Base-by-base conservation (phyloP, 345 rosid genomes). In the Gossypium herbaceum region DNA sequence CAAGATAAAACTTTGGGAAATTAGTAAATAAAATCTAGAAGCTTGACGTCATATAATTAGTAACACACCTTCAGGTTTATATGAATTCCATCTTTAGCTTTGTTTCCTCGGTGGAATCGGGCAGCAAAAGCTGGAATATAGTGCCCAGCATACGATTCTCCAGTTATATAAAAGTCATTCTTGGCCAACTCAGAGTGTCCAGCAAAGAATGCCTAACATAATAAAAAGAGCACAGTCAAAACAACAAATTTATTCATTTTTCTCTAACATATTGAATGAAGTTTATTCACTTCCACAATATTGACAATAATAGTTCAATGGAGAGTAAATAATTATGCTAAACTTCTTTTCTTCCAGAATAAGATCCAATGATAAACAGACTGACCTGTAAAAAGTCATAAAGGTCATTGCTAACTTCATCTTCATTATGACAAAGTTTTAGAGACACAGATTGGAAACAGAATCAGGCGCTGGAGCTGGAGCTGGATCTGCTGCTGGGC, bases 131-230 rank as follows among this genome's bases (percentile, higher is more conserved):
- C 98, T 22, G 98, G 99, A 78, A 96, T 96, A 70, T 96, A 96
- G 85, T 96, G 99, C 74, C 99, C 99, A 80, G 98, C 98, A 83
- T 93, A 96, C 75, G 99, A 96, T 83, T 96, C 99, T 70, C 98
- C 99, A 15, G 99, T 96, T 56, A 96, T 92, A 83, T 81, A 96
- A 73, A 96, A 96, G 81, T 93, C 98, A 54, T 96, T 96, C 58
- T 87, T 41, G 4, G 85, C 86, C 51, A 91, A 74, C 78, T 88
- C 80, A 72, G 99, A 94, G 77, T 96, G 99, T 86, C 92, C 98
- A 60, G 68, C 82, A 76, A 96, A 96, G 89, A 96, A 96, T 68
- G 97, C 97, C 98, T 86, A 80, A 60, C 41, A 56, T 59, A 16
- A 79, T 22, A 76, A 54, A 81, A 74, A 75, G 7, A 39, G 12